These are phyloP conservation scores for Rhynchospora pubera DNA, from an alignment of 176 grass and related monocot species.

Conservation along the genomic window DNA sequence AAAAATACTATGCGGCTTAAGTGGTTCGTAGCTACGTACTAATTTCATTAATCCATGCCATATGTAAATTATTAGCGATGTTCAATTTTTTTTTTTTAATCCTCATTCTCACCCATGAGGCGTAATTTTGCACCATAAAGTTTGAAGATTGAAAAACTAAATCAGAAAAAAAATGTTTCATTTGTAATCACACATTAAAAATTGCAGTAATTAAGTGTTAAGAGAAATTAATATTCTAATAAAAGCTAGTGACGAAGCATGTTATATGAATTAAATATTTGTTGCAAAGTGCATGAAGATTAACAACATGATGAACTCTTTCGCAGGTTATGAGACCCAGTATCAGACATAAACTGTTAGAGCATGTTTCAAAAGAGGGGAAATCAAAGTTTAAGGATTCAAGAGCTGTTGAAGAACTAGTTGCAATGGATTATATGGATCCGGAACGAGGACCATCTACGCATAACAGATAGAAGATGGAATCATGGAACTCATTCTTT, in stretches of 20 bases:
- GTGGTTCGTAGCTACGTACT: no score
- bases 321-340: conserved; percentile 6
- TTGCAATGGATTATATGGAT: conserved; percentile 30
- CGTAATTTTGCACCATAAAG: no score
- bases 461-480: conserved; percentile 29
- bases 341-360: conserved; percentile 21
- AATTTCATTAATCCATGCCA: no score
- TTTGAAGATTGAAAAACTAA: no score
- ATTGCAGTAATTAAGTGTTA: no score
- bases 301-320: conserved; percentile 8
- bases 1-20: no score
- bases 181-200: no score
- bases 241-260: not conserved
- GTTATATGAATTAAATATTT: not conserved
- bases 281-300: not conserved
- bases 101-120: no score
- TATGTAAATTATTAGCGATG: no score
- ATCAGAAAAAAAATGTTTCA: no score
- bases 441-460: conserved; percentile 28
- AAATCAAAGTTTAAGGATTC: conserved; percentile 2
- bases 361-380: conserved; percentile 12
- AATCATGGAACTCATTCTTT: not conserved
- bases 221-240: not conserved
- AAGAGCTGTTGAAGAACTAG: conserved; percentile 17
- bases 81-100: no score